These are phyloP conservation scores for Leccinum subtestaceum DNA, from an alignment of 768 basidiomycete genomes.

Conservation along the genomic window DNA sequence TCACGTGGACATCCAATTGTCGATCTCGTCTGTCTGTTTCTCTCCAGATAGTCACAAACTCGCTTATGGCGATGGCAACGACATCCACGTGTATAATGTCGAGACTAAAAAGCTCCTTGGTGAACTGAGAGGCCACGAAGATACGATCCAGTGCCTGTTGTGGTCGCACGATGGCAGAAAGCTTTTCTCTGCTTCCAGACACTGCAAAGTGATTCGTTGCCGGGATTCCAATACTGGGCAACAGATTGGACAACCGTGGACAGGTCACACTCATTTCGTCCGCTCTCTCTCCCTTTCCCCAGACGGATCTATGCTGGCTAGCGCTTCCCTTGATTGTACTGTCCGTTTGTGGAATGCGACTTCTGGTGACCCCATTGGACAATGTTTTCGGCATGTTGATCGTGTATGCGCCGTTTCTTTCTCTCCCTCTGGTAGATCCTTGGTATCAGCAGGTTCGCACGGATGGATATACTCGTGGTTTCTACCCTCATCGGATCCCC, in stretches of 20 bases:
- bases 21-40: not conserved
- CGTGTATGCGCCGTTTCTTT: not conserved
- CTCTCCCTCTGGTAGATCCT: not conserved
- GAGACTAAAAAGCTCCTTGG: not conserved
- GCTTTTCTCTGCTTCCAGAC: not conserved
- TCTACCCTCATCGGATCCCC: not conserved
- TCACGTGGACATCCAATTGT: not conserved
- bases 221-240: constrained; percentile 6
- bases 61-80: not conserved
- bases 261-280: constrained; percentile 10
- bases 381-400: not conserved
- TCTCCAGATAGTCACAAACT: constrained; percentile 5
- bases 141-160: not conserved
- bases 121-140: not conserved
- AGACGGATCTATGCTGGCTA: constrained; percentile 8
- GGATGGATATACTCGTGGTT: not conserved
- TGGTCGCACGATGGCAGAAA: constrained; percentile 16
- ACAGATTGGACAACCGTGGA: constrained; percentile 8
- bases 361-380: not conserved
- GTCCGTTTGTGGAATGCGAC: constrained; percentile 12
- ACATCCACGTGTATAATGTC: not conserved
- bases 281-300: not conserved
- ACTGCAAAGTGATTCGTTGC: not conserved
- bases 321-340: constrained; percentile 1
- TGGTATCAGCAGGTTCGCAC: not conserved